Conservation (phyloP, 1,284 basidiomycete species). For the Neolentinus lepideus region DNA sequence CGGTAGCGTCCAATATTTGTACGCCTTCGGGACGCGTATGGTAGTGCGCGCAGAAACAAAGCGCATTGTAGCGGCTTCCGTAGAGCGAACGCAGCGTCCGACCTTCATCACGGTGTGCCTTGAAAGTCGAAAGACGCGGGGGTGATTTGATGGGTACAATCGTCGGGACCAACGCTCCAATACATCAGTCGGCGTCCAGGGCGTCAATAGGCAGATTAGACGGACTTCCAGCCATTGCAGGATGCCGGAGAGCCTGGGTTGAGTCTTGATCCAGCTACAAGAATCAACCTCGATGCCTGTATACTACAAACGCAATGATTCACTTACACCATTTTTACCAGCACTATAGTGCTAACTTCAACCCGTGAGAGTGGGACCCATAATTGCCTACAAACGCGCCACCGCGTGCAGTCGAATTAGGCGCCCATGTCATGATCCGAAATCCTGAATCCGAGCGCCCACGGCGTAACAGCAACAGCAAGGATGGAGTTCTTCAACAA, state of each 20-base stretch:
- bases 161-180: neutral
- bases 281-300: too few species aligned
- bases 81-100: neutral
- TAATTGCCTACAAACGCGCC: too few species aligned
- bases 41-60: neutral
- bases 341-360: too few species aligned
- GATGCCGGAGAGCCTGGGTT: neutral
- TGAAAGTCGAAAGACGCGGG: neutral
- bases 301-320: too few species aligned
- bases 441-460: neutral
- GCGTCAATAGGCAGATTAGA: neutral
- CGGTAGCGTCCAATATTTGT: neutral
- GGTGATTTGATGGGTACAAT: neutral
- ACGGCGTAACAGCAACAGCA: neutral
- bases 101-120: neutral
- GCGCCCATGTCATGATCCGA: neutral
- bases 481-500: slow-evolving; percentile 80
- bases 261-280: too few species aligned
- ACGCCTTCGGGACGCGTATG: neutral
- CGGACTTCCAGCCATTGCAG: neutral
- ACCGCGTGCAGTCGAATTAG: neutral
- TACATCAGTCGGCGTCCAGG: too few species aligned
- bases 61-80: neutral
- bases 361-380: too few species aligned
- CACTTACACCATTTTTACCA: too few species aligned